Evolutionary conservation across 1,284 basidiomycete genomes (phyloP).

Genomic region (Malassezia globosa): DNA sequence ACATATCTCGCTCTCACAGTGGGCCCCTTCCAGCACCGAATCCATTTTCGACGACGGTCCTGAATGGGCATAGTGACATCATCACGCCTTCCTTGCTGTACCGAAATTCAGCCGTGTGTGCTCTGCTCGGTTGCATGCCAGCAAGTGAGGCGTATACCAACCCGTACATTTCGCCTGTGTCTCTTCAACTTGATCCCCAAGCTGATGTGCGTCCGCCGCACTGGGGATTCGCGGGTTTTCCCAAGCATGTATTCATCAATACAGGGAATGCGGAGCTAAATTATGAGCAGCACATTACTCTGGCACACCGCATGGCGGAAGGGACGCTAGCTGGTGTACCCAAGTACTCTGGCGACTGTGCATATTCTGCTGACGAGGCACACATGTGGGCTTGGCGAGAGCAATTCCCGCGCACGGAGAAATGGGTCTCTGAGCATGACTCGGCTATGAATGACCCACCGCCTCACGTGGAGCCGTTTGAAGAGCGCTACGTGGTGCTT

Average conservation of each 20-base stretch:
- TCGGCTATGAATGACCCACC: not conserved
- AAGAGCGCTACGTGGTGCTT: constrained; percentile 29
- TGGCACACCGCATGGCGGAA: constrained; percentile 34
- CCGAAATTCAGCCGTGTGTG: constrained; percentile 38
- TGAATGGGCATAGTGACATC: constrained; percentile 34
- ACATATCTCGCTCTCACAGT: constrained; percentile 39
- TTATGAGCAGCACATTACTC: constrained; percentile 39
- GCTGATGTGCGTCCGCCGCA: constrained; percentile 23
- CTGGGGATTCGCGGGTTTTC: constrained; percentile 39
- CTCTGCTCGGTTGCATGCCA: constrained; percentile 34
- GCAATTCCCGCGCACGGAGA: constrained; percentile 20
- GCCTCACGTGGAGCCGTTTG: constrained; percentile 7
- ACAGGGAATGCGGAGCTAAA: constrained; percentile 36
- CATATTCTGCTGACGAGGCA: constrained; percentile 15
- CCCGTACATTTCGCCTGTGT: constrained; percentile 38
- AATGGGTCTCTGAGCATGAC: not conserved
- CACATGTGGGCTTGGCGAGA: constrained; percentile 24
- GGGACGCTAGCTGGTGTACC: constrained; percentile 27
- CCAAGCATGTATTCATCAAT: constrained; percentile 27
- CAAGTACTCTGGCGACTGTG: constrained; percentile 24
- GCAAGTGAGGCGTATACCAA: constrained; percentile 39
- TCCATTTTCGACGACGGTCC: constrained; percentile 21
- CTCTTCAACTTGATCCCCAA: constrained; percentile 30
- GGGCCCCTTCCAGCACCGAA: constrained; percentile 35
- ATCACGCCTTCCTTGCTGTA: constrained; percentile 30